A percentile compares a stretch with the other conserved stretches of the same genome.
Evolutionary conservation across 2,329 filamentous ascomycete species (phyloP).

Genomic region (Arthrocladium fulminans): DNA sequence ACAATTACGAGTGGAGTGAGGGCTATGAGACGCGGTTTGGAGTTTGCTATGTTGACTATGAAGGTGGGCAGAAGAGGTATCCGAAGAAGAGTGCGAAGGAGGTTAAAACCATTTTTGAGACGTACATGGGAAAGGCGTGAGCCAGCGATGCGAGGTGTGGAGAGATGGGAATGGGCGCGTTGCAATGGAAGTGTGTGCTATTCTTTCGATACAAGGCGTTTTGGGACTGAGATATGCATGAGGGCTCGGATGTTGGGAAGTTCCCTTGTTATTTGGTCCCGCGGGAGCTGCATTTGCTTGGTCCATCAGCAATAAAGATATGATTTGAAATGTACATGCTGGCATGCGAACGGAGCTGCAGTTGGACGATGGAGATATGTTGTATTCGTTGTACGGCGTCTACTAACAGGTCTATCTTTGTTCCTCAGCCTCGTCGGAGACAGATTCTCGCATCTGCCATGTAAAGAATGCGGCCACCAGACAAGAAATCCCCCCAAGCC

Average conservation of each 20-base stretch:
- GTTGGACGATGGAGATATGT: too few species aligned
- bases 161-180: too few species aligned
- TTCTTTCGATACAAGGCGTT: too few species aligned
- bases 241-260: too few species aligned
- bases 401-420: neutral
- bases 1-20: conserved; percentile 91
- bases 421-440: conserved; percentile 9
- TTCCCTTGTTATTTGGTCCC: too few species aligned
- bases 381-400: neutral
- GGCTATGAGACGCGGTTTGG: conserved; percentile 82
- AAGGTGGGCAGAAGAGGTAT: conserved; percentile 65
- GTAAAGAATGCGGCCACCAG: conserved; percentile 57
- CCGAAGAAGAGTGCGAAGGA: conserved; percentile 76
- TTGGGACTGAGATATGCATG: too few species aligned
- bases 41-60: conserved; percentile 74
- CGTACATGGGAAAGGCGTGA: conserved; percentile 55
- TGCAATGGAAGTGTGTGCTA: too few species aligned
- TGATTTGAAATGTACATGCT: too few species aligned
- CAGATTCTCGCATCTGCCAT: conserved; percentile 21
- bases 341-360: too few species aligned
- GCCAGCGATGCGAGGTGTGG: too few species aligned
- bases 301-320: too few species aligned
- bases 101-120: conserved; percentile 62
- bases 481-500: conserved; percentile 72
- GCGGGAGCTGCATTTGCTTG: too few species aligned